Percentiles rank a stretch among this genome's conserved stretches.
Conservation (phyloP, 495 filamentous ascomycete genomes). For the Glarea lozoyensis region DNA sequence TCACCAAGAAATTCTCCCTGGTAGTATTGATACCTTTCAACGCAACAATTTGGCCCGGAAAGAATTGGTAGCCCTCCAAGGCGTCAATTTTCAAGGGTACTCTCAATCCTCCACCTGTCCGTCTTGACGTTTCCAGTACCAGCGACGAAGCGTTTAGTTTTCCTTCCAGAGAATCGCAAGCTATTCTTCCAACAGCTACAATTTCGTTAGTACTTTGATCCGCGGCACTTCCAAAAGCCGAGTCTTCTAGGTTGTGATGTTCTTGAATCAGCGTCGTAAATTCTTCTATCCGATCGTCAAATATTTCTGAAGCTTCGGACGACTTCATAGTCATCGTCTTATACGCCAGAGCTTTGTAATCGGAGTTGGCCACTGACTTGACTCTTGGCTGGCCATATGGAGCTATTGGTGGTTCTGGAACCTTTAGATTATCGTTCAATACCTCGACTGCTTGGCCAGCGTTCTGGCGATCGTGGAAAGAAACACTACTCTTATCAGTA, state of each 20-base stretch:
- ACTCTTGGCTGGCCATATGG: slow-evolving; percentile 70
- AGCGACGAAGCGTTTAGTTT: slow-evolving; percentile 76
- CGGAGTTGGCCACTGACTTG: slow-evolving; percentile 70
- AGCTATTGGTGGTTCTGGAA: slow-evolving; percentile 60
- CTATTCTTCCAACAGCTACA: slow-evolving; percentile 83
- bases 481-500: slow-evolving; percentile 26
- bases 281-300: slow-evolving; percentile 92
- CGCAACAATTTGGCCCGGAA: slow-evolving; percentile 90
- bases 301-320: slow-evolving; percentile 81
- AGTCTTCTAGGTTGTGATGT: slow-evolving; percentile 65
- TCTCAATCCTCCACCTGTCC: slow-evolving; percentile 73
- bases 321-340: slow-evolving; percentile 90
- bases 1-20: slow-evolving; percentile 74
- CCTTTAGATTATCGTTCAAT: slow-evolving; percentile 65
- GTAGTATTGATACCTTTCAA: slow-evolving; percentile 78
- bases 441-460: slow-evolving; percentile 75
- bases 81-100: slow-evolving; percentile 70
- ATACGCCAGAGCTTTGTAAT: slow-evolving; percentile 83
- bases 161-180: slow-evolving; percentile 74
- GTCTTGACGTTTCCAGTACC: slow-evolving; percentile 77
- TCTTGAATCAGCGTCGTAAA: slow-evolving; percentile 65
- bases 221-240: slow-evolving; percentile 80
- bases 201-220: slow-evolving; percentile 77
- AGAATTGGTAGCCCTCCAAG: slow-evolving; percentile 68
- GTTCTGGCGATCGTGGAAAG: slow-evolving; percentile 64